These are phyloP conservation scores for Apiospora kogelbergensis DNA, from an alignment of 2,329 filamentous ascomycete genomes.

Conservation along the genomic window DNA sequence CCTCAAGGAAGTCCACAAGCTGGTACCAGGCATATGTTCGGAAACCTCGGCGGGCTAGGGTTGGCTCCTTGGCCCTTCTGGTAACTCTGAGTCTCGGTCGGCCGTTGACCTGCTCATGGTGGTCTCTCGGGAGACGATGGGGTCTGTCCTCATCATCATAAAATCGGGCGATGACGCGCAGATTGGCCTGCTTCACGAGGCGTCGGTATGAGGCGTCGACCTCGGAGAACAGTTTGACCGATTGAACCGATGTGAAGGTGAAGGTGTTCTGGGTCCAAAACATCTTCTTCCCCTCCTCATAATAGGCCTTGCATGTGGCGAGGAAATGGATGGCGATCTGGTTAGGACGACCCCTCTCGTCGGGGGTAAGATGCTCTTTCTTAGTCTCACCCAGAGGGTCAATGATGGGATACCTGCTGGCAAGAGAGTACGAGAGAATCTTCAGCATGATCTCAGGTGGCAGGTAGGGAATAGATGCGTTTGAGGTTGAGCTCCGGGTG, in stretches of 20 bases:
- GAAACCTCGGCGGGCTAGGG: slow-evolving; percentile 50
- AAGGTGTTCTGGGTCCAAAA: slow-evolving; percentile 55
- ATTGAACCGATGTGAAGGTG: slow-evolving; percentile 52
- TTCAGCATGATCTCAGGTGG: slow-evolving; percentile 53
- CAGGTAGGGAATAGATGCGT: slow-evolving; percentile 38
- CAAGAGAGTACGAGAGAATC: slow-evolving; percentile 52
- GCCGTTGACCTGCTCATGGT: slow-evolving; percentile 44
- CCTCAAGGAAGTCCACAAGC: slow-evolving; percentile 51
- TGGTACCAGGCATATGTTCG: slow-evolving; percentile 56
- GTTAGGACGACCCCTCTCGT: slow-evolving; percentile 43
- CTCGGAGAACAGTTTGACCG: slow-evolving; percentile 49
- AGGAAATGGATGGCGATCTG: slow-evolving; percentile 55
- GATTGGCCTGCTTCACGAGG: slow-evolving; percentile 44
- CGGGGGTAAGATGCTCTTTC: slow-evolving; percentile 42
- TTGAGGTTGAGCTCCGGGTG: slow-evolving; percentile 14
- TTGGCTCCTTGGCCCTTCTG: slow-evolving; percentile 43
- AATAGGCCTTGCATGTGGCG: slow-evolving; percentile 49
- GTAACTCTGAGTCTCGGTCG: slow-evolving; percentile 42
- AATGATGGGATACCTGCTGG: slow-evolving; percentile 48
- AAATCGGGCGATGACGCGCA: slow-evolving; percentile 55
- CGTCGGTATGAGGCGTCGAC: slow-evolving; percentile 42
- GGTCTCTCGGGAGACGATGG: slow-evolving; percentile 41
- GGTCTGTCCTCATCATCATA: slow-evolving; percentile 49
- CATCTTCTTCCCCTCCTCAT: slow-evolving; percentile 47
- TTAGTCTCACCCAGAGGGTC: slow-evolving; percentile 51